Evolutionary conservation across 805 yeast species (phyloP), one percentile per base, ranked within the genome.

Genomic region (Suhomyces emberorum): DNA sequence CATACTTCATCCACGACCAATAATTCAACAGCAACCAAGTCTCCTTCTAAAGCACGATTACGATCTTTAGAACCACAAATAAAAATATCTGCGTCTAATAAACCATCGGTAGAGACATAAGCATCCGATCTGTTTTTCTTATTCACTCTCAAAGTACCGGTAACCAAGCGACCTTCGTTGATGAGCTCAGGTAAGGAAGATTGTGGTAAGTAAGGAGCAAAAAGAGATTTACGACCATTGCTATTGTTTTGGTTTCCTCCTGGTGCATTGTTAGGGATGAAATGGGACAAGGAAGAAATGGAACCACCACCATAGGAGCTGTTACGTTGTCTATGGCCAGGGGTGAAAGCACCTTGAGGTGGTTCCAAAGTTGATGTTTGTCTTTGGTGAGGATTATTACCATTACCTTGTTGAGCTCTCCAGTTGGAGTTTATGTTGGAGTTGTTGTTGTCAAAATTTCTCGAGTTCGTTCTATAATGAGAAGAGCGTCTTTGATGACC

Each of bases 1-100:
- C 98, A 93, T 21, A 93, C 98, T 55, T 93, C 98, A 60, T 93
- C 97, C 26, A 93, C 98, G 15, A 85, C 86, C 39, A 93, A 74
- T 44, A 93, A 73, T 60, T 93, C 98, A 15, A 93, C 89, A 0
- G 98, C 98, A 26, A 93, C 98, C 34, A 88, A 67, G 59, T 93
- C 98, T 39, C 97, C 96, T 62, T 93, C 98, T 37, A 93, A 69
- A 2, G 98, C 98, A 58, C 98, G 81, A 62, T 93, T 93, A 59
- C 98, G 84, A 63, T 93, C 98, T 59, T 93, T 93, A 8, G 98
- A 89, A 8, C 98, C 98, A 68, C 98, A 93, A 47, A 93, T 93
- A 55, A 88, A 93, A 43, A 93, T 88, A 61, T 93, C 98, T 0
- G 98, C 95, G 61, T 93, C 98, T 44, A 93, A 73, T 21, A 89